Percentiles rank a stretch among this genome's conserved stretches.
Conservation (phyloP, 495 filamentous ascomycete species). For the Trichoderma asperelloides region DNA sequence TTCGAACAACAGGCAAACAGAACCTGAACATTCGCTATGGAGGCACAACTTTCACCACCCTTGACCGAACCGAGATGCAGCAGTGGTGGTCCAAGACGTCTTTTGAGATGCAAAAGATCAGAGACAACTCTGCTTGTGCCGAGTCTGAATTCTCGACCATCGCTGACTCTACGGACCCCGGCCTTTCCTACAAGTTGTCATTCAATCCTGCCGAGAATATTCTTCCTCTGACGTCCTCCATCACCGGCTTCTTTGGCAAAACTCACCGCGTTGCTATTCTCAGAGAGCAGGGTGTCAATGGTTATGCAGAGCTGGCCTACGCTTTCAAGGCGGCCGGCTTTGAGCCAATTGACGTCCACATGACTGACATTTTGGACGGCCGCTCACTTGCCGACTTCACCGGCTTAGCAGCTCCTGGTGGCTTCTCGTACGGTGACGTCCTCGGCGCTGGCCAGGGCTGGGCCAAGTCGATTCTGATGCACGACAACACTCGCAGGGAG, state of each 20-base stretch:
- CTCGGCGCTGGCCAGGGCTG: slow-evolving; percentile 91
- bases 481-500: slow-evolving; percentile 63
- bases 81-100: slow-evolving; percentile 85
- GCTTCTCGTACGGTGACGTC: slow-evolving; percentile 96
- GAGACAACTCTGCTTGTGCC: slow-evolving; percentile 83
- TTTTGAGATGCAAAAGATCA: slow-evolving; percentile 78
- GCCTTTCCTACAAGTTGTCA: slow-evolving; percentile 74
- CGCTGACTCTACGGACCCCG: slow-evolving; percentile 66
- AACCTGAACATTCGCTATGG: slow-evolving; percentile 66
- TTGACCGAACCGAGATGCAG: slow-evolving; percentile 66
- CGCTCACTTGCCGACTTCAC: slow-evolving; percentile 71
- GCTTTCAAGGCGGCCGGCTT: slow-evolving; percentile 91
- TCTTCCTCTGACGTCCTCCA: slow-evolving; percentile 57
- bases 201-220: slow-evolving; percentile 75
- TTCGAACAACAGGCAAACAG: slow-evolving; percentile 63
- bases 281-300: slow-evolving; percentile 90
- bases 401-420: slow-evolving; percentile 88
- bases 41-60: slow-evolving; percentile 54
- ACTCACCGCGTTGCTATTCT: slow-evolving; percentile 87
- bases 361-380: slow-evolving; percentile 83
- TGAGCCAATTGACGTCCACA: slow-evolving; percentile 86
- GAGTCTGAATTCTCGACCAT: slow-evolving; percentile 77
- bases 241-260: slow-evolving; percentile 59
- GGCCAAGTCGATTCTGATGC: slow-evolving; percentile 88
- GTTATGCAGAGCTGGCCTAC: slow-evolving; percentile 92